Base-by-base conservation (phyloP, 1,139 yeast species). In the Pichia sp. region DNA sequence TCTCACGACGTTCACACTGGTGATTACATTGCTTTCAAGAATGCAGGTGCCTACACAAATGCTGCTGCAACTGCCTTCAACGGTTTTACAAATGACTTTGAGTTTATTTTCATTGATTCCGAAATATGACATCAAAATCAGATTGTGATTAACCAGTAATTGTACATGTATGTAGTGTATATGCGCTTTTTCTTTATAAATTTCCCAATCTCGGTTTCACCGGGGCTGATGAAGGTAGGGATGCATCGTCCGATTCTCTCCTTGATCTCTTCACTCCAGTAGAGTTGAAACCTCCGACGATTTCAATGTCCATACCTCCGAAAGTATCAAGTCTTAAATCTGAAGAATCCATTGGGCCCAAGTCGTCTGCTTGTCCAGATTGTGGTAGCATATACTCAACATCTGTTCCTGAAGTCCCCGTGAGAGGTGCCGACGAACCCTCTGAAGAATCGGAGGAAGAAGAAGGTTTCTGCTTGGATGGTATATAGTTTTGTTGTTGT, bases 21-120 rank as follows among this genome's bases (percentile, higher is more conserved):
- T 13, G 97, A 91, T 58, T 91, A 97, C 97, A 60, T 91, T 42
- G 85, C 79, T 60, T 88, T 91, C 61, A 70, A 79, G 31, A 69
- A 78, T 46, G 63, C 85, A 45, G 98, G 98, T 13, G 97, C 98
- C n/a, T 91, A 91, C 61, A 88, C 97, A 11, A 67, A 81, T 25
- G 85, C 91, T 29, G 96, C 97, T 8, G 74, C 94, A 25, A 85
- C 96, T 12, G 71, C 77, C 32, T 88, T 88, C 66, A 82, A 88
- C 56, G 97, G 97, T 20, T 88, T 88, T 56, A 72, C 73, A 49
- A 40, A 47, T 27, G 42, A 41, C 4, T 42, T 47, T n/a, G 46
- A 45, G 19, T 51, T 52, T 27, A 26, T 44, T 11, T 53, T 47
- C 27, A 40, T 53, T 20, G 54, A 53, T 32, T n/a, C n/a, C n/a